These are phyloP conservation scores for Aspergillus sp. DNA, from an alignment of 2,329 filamentous ascomycete species.

Conservation along the genomic window DNA sequence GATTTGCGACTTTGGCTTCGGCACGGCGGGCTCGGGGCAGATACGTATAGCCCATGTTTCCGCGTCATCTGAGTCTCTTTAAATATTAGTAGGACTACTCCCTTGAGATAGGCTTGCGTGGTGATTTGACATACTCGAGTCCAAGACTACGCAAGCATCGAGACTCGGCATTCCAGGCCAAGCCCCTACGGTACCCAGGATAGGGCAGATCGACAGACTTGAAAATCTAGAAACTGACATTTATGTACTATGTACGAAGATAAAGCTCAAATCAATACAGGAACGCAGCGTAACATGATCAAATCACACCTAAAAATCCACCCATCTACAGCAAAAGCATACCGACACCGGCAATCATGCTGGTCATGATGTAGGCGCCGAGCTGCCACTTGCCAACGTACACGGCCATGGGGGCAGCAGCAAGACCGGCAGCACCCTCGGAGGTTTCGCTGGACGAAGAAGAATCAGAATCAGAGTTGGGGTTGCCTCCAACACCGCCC, in stretches of 20 bases:
- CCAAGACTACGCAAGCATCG: not conserved
- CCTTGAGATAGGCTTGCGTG: not conserved
- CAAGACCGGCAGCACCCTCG: conserved; percentile 38
- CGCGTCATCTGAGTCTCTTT: no score
- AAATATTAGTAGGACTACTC: not conserved
- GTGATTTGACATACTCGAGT: not conserved
- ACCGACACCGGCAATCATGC: conserved; percentile 48
- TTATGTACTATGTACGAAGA: conserved; percentile 5
- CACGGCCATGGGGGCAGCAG: conserved; percentile 39
- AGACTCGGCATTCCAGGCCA: conserved; percentile 1
- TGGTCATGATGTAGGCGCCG: conserved; percentile 49
- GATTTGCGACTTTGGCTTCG: not conserved
- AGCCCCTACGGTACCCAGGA: not conserved
- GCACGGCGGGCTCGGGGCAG: not conserved
- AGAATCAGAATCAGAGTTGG: conserved; percentile 23
- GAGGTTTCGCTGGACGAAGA: conserved; percentile 28
- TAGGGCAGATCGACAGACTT: not conserved
- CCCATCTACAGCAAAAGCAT: conserved; percentile 54
- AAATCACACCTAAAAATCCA: not conserved
- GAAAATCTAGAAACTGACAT: not conserved
- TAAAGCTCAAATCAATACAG: not conserved
- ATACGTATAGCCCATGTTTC: not conserved
- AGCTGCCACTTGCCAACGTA: conserved; percentile 47
- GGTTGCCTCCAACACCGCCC: conserved; percentile 28
- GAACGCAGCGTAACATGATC: conserved; percentile 2